Base-by-base conservation (phyloP, 2,329 filamentous ascomycete genomes). In the Parasarocladium wereldwijsianum region DNA sequence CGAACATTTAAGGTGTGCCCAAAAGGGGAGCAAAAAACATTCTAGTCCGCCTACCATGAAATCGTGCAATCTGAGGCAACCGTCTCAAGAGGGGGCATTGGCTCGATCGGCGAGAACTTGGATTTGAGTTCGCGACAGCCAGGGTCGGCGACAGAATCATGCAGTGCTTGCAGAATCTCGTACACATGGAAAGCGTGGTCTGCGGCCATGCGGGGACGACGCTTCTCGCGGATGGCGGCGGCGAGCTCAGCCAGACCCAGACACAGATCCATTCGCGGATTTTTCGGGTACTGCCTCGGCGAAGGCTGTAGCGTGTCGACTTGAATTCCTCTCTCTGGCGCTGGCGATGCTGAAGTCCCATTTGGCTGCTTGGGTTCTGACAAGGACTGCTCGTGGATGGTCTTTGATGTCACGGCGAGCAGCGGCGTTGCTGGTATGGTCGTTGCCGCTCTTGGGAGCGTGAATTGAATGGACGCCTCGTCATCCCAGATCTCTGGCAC, bases 381-480 rank as follows among this genome's bases (percentile, higher is more conserved):
- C 8, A 13, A 7, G 8, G 10, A 8, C 7, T 8, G 8, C 23
- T 24, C 12, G 23, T 21, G 19, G 19, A 8, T 21, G 8, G 12
- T 13, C 9, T 8, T 7, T n/a, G n/a, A n/a, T n/a, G n/a, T n/a
- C n/a, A n/a, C n/a, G n/a, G n/a, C n/a, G 9, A 24, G 23, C 12
- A 13, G 7, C 23, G 24, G 17, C 17, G 24, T 16, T 5, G 9
- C 12, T 26, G 24, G 24, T 7, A 15, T 26, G 6, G 6, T 16
- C n/a, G 24, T 26, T n/a, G 14, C 7, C 13, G 13, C 24, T 26
- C 24, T 14, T 17, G n/a, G 13, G 24, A 26, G 26, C 16, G 26
- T 28, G 26, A 28, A 28, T 19, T 19, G 16, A 11, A 28, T 16
- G 8, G 26, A 17, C 17, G 17, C 26, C 14, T 28, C 26, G 26